Conservation (phyloP, 2,329 filamentous ascomycete genomes). For the Monilinia laxa region DNA sequence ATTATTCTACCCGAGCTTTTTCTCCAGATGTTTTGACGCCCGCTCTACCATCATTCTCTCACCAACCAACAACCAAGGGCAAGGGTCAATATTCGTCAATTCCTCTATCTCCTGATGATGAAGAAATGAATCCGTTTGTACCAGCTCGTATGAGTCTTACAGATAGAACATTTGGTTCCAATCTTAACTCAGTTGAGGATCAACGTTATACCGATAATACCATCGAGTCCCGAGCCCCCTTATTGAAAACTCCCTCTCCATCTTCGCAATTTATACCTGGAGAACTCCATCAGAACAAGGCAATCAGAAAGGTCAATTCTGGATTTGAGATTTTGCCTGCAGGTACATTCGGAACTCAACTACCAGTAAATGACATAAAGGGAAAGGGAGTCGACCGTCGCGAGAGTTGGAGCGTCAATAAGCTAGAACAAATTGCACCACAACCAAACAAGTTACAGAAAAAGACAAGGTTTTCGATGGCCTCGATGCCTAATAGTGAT, state of each 20-base stretch:
- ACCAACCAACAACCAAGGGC: slow-evolving; percentile 9
- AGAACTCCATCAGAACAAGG: slow-evolving; percentile 42
- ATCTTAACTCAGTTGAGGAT: neutral
- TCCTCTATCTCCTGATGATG: slow-evolving; percentile 27
- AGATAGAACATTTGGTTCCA: slow-evolving; percentile 14
- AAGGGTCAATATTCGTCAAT: slow-evolving; percentile 33
- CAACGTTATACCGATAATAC: slow-evolving; percentile 11
- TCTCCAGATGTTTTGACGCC: slow-evolving; percentile 13
- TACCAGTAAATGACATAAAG: slow-evolving; percentile 23
- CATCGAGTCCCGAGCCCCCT: slow-evolving; percentile 24
- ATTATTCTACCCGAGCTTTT: slow-evolving; percentile 24
- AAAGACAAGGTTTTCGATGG: slow-evolving; percentile 14
- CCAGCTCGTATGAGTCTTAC: slow-evolving; percentile 25
- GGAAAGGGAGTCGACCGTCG: slow-evolving; percentile 24
- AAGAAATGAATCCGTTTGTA: slow-evolving; percentile 30
- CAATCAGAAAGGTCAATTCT: slow-evolving; percentile 43
- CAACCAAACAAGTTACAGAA: slow-evolving; percentile 21
- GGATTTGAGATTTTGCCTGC: slow-evolving; percentile 45
- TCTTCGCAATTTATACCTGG: slow-evolving; percentile 42
- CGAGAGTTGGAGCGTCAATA: slow-evolving; percentile 27
- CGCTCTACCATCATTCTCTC: slow-evolving; percentile 7
- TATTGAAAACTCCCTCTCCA: slow-evolving; percentile 21
- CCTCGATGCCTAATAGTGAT: neutral
- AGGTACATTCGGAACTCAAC: slow-evolving; percentile 41
- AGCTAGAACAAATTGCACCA: slow-evolving; percentile 29